These are phyloP conservation scores for Pseudogymnoascus sp. DNA, from an alignment of 2,329 filamentous ascomycete species.

Conservation along the genomic window DNA sequence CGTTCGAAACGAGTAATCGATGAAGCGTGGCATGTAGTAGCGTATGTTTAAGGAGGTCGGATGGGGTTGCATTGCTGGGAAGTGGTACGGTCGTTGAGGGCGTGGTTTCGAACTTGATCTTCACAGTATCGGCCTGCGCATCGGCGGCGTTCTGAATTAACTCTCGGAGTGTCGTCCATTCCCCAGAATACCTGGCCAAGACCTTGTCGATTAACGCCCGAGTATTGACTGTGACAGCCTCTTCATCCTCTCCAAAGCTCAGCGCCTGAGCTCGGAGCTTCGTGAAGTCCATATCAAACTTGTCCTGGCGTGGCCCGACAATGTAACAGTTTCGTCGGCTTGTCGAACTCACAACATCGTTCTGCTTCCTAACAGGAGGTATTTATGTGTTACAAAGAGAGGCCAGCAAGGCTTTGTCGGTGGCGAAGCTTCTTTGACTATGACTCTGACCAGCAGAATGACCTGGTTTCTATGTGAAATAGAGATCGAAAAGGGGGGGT, in stretches of 20 bases:
- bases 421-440: neutral
- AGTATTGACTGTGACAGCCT: constrained; percentile 96
- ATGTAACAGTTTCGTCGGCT: neutral
- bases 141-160: constrained; percentile 98
- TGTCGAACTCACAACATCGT: neutral
- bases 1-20: constrained; percentile 84
- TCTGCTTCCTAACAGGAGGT: neutral
- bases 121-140: constrained; percentile 81
- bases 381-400: neutral
- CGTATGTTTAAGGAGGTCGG: constrained; percentile 71
- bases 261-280: constrained; percentile 81
- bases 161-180: constrained; percentile 85
- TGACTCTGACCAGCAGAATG: neutral
- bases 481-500: neutral
- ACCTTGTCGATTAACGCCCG: constrained; percentile 96
- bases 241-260: constrained; percentile 79
- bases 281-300: constrained; percentile 56
- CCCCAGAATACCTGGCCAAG: constrained; percentile 88
- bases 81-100: constrained; percentile 71
- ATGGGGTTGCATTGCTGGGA: constrained; percentile 53
- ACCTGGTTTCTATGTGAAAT: neutral
- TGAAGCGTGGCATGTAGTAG: constrained; percentile 79
- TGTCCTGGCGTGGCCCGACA: neutral
- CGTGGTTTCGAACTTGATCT: constrained; percentile 83
- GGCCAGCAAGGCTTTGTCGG: neutral